Percentiles rank a stretch among this genome's conserved stretches.
phyloP scores from a whole-genome alignment of 495 filamentous ascomycete genomes.

The Aspergillus panamensis region DNA sequence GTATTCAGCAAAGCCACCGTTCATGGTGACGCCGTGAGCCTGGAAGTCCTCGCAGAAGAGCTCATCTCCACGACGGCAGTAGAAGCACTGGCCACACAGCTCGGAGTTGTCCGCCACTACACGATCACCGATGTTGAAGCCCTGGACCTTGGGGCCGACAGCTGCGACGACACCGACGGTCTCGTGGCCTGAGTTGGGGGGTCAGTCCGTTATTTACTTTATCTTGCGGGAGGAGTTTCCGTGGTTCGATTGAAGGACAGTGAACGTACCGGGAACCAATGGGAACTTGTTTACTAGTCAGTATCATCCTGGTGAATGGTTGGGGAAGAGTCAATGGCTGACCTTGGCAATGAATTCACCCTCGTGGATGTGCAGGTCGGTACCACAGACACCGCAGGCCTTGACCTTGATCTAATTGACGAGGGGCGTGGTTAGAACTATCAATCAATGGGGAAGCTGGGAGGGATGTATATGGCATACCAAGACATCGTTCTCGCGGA shows the following conservation, averaged over 20 bases:
- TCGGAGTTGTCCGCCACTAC: slow-evolving; percentile 57
- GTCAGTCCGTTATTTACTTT: not conserved
- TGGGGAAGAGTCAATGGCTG: not conserved
- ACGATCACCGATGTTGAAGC: slow-evolving; percentile 62
- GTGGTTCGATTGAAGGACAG: not conserved
- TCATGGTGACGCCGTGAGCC: slow-evolving; percentile 61
- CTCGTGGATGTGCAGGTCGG: slow-evolving; percentile 64
- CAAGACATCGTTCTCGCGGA: slow-evolving; percentile 59
- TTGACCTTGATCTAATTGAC: slow-evolving; percentile 48
- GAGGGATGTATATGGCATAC: slow-evolving; percentile 24
- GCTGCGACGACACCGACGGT: slow-evolving; percentile 53
- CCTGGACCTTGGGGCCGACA: slow-evolving; percentile 56
- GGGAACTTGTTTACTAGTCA: slow-evolving; percentile 42
- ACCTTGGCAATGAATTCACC: slow-evolving; percentile 60
- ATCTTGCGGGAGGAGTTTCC: not conserved
- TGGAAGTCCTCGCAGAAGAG: slow-evolving; percentile 69
- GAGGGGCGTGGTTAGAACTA: not conserved
- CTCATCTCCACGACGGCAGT: slow-evolving; percentile 65
- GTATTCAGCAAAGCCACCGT: slow-evolving; percentile 71
- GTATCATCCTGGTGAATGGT: not conserved
- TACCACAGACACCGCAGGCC: slow-evolving; percentile 68
- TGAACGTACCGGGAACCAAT: slow-evolving; percentile 45
- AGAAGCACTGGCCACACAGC: slow-evolving; percentile 69
- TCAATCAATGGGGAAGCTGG: not conserved
- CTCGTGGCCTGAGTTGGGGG: slow-evolving; percentile 33